Evolutionary conservation across 2,329 filamentous ascomycete species (phyloP).

Genomic region (Alternaria sp.): DNA sequence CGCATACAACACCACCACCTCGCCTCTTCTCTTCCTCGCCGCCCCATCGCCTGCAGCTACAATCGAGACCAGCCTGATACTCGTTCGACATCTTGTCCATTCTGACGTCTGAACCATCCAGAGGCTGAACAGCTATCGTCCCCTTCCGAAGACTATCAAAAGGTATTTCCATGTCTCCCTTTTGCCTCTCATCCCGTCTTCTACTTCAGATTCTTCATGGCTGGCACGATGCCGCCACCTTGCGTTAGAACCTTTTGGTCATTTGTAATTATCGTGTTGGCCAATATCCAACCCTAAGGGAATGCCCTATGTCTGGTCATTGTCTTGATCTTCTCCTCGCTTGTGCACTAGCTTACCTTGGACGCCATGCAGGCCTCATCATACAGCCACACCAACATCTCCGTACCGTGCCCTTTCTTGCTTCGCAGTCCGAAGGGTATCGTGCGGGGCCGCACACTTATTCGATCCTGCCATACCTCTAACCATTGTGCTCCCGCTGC

Average conservation of each 20-base stretch:
- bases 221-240: constrained; percentile 7
- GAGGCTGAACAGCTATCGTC: background rate
- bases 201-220: constrained; percentile 1
- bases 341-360: constrained; percentile 42
- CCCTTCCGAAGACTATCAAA: constrained; percentile 19
- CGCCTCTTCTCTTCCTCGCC: constrained; percentile 25
- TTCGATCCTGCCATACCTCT: constrained; percentile 33
- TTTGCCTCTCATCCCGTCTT: constrained; percentile 13
- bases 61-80: constrained; percentile 15
- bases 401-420: constrained; percentile 30
- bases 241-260: constrained; percentile 13
- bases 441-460: constrained; percentile 23
- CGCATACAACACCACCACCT: constrained; percentile 30
- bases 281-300: constrained; percentile 14
- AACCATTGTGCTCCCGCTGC: constrained; percentile 45
- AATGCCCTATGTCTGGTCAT: constrained; percentile 21
- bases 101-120: background rate
- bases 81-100: constrained; percentile 12
- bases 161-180: constrained; percentile 36
- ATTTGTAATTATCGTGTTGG: constrained; percentile 23
- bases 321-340: constrained; percentile 27
- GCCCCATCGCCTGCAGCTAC: constrained; percentile 25
- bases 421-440: constrained; percentile 25
- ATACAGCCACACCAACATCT: constrained; percentile 31
- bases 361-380: constrained; percentile 42